These are phyloP conservation scores for Acacia pycnantha DNA, from an alignment of 331 rosid species.

Conservation along the genomic window DNA sequence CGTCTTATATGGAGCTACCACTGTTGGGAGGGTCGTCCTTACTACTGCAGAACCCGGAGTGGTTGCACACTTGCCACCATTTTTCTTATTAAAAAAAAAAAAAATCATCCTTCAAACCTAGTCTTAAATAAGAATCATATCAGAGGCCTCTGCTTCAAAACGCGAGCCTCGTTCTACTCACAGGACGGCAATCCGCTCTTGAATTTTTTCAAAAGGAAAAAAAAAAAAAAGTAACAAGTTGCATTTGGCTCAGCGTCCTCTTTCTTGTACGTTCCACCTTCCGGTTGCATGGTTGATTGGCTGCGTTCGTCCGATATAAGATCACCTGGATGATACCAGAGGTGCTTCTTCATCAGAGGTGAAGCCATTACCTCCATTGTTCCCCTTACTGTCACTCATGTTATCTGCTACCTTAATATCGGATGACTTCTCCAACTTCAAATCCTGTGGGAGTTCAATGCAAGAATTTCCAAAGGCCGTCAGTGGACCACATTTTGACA, in stretches of 20 bases:
- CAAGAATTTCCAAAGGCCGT: neutral
- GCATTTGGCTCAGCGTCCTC: constrained; percentile 3
- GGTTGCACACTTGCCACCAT: too few relatives aligned
- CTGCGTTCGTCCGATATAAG: constrained; percentile 71
- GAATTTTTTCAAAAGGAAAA: constrained; percentile 23
- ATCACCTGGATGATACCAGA: constrained; percentile 66
- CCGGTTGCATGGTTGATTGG: constrained; percentile 44
- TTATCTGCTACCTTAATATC: constrained; percentile 50
- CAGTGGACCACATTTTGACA: neutral
- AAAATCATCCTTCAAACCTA: neutral
- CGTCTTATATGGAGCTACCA: too few relatives aligned
- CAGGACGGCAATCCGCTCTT: constrained; percentile 19
- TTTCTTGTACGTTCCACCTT: constrained; percentile 29
- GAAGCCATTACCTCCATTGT: constrained; percentile 45
- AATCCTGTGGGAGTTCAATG: constrained; percentile 56
- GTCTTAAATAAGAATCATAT: neutral
- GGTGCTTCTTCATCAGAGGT: constrained; percentile 69
- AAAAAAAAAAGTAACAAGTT: constrained; percentile 29
- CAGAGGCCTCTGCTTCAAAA: neutral
- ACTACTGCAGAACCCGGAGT: too few relatives aligned
- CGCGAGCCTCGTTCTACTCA: constrained; percentile 26
- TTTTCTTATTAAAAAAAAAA: too few relatives aligned
- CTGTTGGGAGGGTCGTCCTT: too few relatives aligned
- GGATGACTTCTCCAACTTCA: constrained; percentile 80
- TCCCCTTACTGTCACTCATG: constrained; percentile 26